Percentiles rank a stretch among this genome's conserved stretches.
Evolutionary conservation across 2,329 filamentous ascomycete genomes (phyloP).

Genomic region (Claviceps sp.): DNA sequence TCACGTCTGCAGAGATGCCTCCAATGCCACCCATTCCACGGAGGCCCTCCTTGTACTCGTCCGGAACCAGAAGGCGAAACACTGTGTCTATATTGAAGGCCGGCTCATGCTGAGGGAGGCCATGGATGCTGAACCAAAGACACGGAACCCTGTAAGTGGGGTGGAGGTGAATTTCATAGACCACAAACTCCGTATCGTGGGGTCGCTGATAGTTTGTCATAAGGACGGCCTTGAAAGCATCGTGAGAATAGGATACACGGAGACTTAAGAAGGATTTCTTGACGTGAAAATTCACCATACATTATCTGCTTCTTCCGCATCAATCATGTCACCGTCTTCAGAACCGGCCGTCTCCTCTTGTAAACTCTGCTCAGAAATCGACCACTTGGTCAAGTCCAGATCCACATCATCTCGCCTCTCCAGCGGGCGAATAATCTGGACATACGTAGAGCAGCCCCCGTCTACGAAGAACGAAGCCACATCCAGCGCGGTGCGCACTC

Average conservation of each 20-base stretch:
- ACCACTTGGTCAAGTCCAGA: slow-evolving; percentile 31
- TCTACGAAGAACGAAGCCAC: slow-evolving; percentile 25
- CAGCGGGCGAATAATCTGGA: slow-evolving; percentile 43
- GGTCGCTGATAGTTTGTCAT: slow-evolving; percentile 13
- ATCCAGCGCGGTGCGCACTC: slow-evolving; percentile 37
- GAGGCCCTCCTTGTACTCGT: slow-evolving; percentile 47
- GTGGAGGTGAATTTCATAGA: slow-evolving; percentile 64
- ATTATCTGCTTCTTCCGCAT: slow-evolving; percentile 37
- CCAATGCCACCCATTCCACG: slow-evolving; percentile 51
- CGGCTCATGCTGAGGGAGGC: slow-evolving; percentile 39
- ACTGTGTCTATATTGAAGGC: slow-evolving; percentile 53
- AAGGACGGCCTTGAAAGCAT: slow-evolving; percentile 26
- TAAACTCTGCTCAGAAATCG: slow-evolving; percentile 21
- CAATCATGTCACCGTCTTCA: slow-evolving; percentile 33
- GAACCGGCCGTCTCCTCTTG: slow-evolving; percentile 10
- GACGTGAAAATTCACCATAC: slow-evolving; percentile 20
- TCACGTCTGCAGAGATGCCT: slow-evolving; percentile 63
- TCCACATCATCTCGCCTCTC: slow-evolving; percentile 31
- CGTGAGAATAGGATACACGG: slow-evolving; percentile 10
- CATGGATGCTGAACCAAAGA: slow-evolving; percentile 59
- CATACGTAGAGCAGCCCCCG: slow-evolving; percentile 35
- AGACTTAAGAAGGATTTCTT: background rate
- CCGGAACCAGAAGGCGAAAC: slow-evolving; percentile 57
- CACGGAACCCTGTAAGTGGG: slow-evolving; percentile 63
- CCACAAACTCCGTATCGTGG: slow-evolving; percentile 34